Percentiles rank a stretch among this genome's conserved stretches.
Conservation (phyloP, 2,329 filamentous ascomycete species). For the Xylaria polymorpha region DNA sequence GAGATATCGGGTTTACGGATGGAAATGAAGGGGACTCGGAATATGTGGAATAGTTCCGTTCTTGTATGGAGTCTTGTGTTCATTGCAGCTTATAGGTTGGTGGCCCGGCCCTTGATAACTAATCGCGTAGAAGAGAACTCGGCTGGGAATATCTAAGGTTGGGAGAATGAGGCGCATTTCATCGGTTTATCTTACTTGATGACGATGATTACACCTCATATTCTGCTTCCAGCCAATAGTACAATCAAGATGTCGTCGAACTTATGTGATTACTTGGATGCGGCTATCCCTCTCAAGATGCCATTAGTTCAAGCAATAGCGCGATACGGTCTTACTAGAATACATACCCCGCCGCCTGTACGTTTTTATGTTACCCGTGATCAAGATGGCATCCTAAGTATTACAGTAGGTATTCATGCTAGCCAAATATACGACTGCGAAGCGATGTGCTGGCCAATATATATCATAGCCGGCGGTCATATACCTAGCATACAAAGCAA, state of each 20-base stretch:
- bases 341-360: not conserved
- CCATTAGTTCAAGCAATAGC: not conserved
- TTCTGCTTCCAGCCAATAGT: not conserved
- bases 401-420: not conserved
- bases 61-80: not conserved
- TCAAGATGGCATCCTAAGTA: too few relatives aligned
- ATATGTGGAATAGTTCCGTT: conserved; percentile 1
- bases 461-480: not conserved
- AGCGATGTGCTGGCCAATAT: not conserved
- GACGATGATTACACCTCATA: not conserved
- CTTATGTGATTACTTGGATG: not conserved
- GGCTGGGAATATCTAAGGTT: not conserved
- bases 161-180: not conserved
- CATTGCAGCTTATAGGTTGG: not conserved
- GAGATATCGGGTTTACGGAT: not conserved
- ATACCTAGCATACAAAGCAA: not conserved
- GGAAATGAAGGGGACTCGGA: not conserved
- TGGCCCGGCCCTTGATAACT: not conserved
- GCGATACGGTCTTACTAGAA: not conserved
- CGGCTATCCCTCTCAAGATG: not conserved
- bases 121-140: not conserved
- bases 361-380: not conserved
- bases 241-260: not conserved
- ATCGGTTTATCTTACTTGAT: not conserved
- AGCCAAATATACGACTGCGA: not conserved